Evolutionary conservation across 495 filamentous ascomycete genomes (phyloP), one percentile per base, ranked within the genome.

Genomic region (Bombardia bombarda): DNA sequence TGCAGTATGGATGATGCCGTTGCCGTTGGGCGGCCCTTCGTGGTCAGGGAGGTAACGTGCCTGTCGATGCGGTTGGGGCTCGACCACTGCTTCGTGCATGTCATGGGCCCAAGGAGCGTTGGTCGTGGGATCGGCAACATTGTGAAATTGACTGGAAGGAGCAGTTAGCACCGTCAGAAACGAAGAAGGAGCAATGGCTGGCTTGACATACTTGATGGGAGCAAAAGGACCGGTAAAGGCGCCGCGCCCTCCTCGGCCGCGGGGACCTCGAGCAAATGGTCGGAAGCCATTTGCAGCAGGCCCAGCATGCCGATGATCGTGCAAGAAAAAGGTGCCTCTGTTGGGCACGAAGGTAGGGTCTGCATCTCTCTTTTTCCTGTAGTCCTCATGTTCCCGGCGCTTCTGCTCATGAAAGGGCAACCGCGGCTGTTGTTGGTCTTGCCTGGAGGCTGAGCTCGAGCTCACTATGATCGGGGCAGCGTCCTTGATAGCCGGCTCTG

Each of bases 341-440:
- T 93, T 97, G 40, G 92, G 92, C 25, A 97, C 89, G 62, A 95
- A 94, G 23, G 90, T 81, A 32, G 92, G 92, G 66, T 96, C 87
- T 47, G 85, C 81, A 56, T 90, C 89, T 49, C 86, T 77, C 59
- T 84, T 83, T 66, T 86, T 86, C 60, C 80, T 78, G 62, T 90
- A 88, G 53, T 95, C 87, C 32, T 96, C 90, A 53, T 94, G 85
- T 51, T 95, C 90, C 40, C 83, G 80, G 40, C 86, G 80, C 63
- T 83, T 79, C 43, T 74, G 72, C 35, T 92, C 84, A 42, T 75
- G 73, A 28, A 75, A 60, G 14, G 70, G 68, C 47, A 83, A 72
- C 45, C 69, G 65, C 44, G 59, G 55, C 38, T 25, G 32, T 24
- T 23, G 17, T 33, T 34, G 36, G 7, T 36, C 18, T 36, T 50